Base-by-base conservation (phyloP, 805 yeast species). In the Lipomyces mesembrius region DNA sequence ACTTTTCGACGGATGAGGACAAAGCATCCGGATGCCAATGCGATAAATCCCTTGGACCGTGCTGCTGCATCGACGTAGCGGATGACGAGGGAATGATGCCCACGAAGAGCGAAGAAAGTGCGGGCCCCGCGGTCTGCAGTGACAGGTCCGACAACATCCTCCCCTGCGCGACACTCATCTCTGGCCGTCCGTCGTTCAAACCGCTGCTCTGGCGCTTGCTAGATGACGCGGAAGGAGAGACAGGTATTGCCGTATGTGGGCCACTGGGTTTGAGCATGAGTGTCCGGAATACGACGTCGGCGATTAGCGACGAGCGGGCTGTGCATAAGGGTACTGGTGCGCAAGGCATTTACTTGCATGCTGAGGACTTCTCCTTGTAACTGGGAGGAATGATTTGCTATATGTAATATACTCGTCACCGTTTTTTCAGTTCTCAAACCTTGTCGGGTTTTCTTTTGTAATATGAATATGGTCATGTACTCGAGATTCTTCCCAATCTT, bases 321-420 rank as follows among this genome's bases (percentile, higher is more conserved):
- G 71, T 64, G 32, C 68, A 67, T n/a, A 65, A 59, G 22, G 71
- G 71, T 20, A 65, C 71, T n/a, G 71, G 71, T 11, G 73, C 71
- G 37, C 72, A 67, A 20, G 71, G 71, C 25, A 65, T 67, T 8
- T 67, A 67, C 35, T 55, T 67, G 14, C 69, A 66, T 35, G 35
- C 56, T 27, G 67, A 63, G 66, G 22, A 43, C 17, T 63, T 63
- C 57, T 52, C 39, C 12, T 37, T 37, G 5, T 37, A 14, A 37
- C 32, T 29, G 32, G 32, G 7, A 29, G 7, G 32, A 29, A 29
- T 29, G 6, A 29, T 29, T 5, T 29, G 32, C 32, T 29, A 29
- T 29, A 29, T 29, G 32, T 29, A 29, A 4, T 29, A 29, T 29
- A 29, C 32, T 5, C 32, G 32, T 29, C 5, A 7, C 32, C 32